These are phyloP conservation scores for Salicornia ramosissima DNA, from an alignment of 148 eudicot genomes.

Conservation along the genomic window DNA sequence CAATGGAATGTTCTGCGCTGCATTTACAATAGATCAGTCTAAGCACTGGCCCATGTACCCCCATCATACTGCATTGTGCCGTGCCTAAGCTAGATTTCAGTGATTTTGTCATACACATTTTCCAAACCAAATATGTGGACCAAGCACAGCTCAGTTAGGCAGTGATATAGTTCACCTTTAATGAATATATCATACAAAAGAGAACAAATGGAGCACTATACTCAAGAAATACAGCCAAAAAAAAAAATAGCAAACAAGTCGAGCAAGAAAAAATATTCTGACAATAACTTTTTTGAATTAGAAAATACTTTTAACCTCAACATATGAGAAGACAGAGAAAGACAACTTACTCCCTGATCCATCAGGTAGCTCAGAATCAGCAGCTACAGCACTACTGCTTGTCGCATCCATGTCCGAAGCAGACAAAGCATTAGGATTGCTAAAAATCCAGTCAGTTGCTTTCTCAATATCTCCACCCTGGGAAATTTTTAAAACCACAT, in stretches of 20 bases:
- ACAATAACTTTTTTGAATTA: not conserved
- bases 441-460: conserved; percentile 98
- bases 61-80: no score
- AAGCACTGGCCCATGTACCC: no score
- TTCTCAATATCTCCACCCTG: conserved; percentile 91
- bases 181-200: no score
- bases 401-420: conserved; percentile 64
- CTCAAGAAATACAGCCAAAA: not conserved
- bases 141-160: no score
- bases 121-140: no score
- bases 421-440: conserved; percentile 44
- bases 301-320: not conserved
- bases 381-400: conserved; percentile 39
- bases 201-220: not conserved
- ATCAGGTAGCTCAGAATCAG: conserved; percentile 66
- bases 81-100: no score
- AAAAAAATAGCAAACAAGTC: not conserved
- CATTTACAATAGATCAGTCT: no score
- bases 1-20: no score
- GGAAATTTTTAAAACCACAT: not conserved
- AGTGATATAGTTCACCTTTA: no score
- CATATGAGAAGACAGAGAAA: not conserved
- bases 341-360: conserved; percentile 86
- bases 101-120: no score
- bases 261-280: not conserved